Percentiles rank a stretch among this genome's conserved stretches.
phyloP scores from a whole-genome alignment of 352 stramenopile genomes.

The Phytophthora crassamura region DNA sequence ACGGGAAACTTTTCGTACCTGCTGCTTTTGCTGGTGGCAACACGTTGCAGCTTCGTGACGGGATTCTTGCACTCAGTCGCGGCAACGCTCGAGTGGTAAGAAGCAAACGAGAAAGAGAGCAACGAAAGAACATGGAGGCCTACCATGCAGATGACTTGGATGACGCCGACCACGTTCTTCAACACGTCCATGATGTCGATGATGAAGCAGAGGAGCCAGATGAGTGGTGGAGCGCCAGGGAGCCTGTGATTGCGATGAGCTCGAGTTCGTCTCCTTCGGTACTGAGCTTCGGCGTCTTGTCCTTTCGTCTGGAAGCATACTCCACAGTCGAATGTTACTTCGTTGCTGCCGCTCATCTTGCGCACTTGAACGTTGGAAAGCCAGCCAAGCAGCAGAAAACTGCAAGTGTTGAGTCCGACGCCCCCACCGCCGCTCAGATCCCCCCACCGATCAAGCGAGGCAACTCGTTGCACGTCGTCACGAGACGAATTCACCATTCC shows the following conservation, averaged over 20 bases:
- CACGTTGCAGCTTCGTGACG: slow-evolving; percentile 29
- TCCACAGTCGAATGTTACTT: slow-evolving; percentile 67
- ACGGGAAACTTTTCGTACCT: slow-evolving; percentile 40
- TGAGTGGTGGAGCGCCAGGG: slow-evolving; percentile 42
- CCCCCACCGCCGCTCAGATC: background rate
- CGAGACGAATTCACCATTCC: slow-evolving; percentile 37
- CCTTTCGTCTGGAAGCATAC: slow-evolving; percentile 41
- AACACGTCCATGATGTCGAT: slow-evolving; percentile 10
- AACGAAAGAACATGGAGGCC: background rate
- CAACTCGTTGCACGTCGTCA: slow-evolving; percentile 20
- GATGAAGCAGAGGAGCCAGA: slow-evolving; percentile 15
- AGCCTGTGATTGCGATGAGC: slow-evolving; percentile 40
- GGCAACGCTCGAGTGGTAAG: slow-evolving; percentile 38
- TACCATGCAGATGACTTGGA: slow-evolving; percentile 11
- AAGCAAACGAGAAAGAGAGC: slow-evolving; percentile 16
- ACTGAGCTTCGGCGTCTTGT: slow-evolving; percentile 17
- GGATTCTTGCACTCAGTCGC: slow-evolving; percentile 39
- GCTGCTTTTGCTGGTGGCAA: slow-evolving; percentile 8
- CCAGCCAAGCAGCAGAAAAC: slow-evolving; percentile 2
- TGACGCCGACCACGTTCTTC: background rate
- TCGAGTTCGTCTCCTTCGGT: slow-evolving; percentile 25
- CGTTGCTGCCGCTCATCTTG: slow-evolving; percentile 47
- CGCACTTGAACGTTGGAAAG: slow-evolving; percentile 15
- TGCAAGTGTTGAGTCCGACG: background rate
- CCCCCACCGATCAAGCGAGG: slow-evolving; percentile 26